Evolutionary conservation across 129 eudicot genomes (phyloP).

Genomic region (Chrysanthemum seticuspe): DNA sequence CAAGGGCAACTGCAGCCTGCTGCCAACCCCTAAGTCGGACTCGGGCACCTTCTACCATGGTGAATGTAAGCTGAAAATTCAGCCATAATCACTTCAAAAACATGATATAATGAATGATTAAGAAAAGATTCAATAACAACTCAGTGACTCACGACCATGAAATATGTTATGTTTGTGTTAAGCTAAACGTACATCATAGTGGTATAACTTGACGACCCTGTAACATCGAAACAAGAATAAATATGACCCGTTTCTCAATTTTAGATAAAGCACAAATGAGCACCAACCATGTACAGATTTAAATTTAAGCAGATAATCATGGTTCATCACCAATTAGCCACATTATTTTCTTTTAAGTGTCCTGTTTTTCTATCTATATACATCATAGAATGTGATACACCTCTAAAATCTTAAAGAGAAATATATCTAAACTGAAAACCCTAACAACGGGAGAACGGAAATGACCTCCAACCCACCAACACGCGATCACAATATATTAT

Average conservation of each 20-base stretch:
- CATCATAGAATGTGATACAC: slow-evolving; percentile 2
- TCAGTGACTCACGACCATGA: neutral
- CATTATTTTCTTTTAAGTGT: too few relatives aligned
- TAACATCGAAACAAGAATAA: too few relatives aligned
- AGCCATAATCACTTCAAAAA: neutral
- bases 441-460: too few relatives aligned
- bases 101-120: neutral
- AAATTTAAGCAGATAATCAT: too few relatives aligned
- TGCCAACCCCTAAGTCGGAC: slow-evolving; percentile 81
- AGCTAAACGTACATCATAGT: neutral
- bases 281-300: too few relatives aligned
- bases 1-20: slow-evolving; percentile 92
- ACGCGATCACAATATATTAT: too few relatives aligned
- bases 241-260: too few relatives aligned
- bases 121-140: neutral
- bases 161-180: neutral
- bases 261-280: too few relatives aligned
- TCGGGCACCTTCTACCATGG: slow-evolving; percentile 63
- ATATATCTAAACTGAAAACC: neutral
- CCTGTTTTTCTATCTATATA: neutral
- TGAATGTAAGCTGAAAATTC: slow-evolving; percentile 19
- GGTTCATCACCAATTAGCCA: too few relatives aligned
- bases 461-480: too few relatives aligned
- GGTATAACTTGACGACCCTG: too few relatives aligned
- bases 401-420: neutral